Base-by-base conservation (phyloP, 2,329 filamentous ascomycete species). In the Byssothecium circinans region DNA sequence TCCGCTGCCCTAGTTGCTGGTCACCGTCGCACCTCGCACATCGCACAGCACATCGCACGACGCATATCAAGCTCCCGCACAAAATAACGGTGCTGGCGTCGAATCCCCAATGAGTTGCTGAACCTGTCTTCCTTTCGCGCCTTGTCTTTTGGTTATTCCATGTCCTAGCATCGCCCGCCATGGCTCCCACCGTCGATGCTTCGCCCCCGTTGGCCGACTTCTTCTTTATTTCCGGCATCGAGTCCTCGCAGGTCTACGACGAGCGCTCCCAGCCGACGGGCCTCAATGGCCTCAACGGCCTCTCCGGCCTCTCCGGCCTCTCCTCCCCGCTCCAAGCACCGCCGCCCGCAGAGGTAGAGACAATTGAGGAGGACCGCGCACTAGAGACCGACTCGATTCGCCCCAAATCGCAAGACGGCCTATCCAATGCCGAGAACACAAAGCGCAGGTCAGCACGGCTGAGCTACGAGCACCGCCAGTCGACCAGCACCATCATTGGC, bases 141-240 rank as follows among this genome's bases (percentile, higher is more conserved):
- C 12, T 22, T 27, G 22, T 51, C 57, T 65, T 61, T 67, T 63
- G 60, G 54, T 58, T 58, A 57, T 61, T 53, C 43, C 50, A 67
- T 67, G 61, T 52, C 49, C 54, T 60, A 55, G 42, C 53, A 51
- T 48, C 49, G 48, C 56, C 22, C 18, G 36, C 46, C 56, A 72
- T 72, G 69, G 64, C 69, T 47, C 68, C 69, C 50, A 25, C 23
- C 23, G 23, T 72, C 73, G 63, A 36, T 15, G 15, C 20, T n/a
- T n/a, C 8, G 6, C 29, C 29, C 19, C 36, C 83, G 45, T 78
- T 86, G 45, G 83, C 83, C 60, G 83, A 86, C 68, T 84, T 82
- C 69, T 86, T 86, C 69, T 86, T 84, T 78, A 85, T 86, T 50
- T 74, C 72, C 44, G 78, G 78, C 52, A 78, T 79, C 52, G 76